These are phyloP conservation scores for Heritiera littoralis DNA, from an alignment of 345 rosid genomes.

Conservation along the genomic window DNA sequence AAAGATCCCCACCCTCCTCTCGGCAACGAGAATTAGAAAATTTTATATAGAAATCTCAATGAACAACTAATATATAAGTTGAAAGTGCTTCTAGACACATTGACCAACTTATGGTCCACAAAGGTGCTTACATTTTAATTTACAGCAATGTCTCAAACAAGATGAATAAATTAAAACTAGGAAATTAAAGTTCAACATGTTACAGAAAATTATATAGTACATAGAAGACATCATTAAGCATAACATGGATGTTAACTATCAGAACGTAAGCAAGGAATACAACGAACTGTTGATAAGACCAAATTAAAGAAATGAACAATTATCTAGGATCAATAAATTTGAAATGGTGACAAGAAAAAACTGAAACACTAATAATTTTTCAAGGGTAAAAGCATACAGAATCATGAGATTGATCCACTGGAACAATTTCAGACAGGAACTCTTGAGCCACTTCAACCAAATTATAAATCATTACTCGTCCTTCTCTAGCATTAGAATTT, in stretches of 20 bases:
- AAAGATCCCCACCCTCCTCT: not conserved
- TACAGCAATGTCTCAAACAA: not conserved
- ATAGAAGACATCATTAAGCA: not conserved
- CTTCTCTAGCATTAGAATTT: conserved; percentile 82
- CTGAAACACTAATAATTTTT: not conserved
- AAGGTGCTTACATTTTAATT: not conserved
- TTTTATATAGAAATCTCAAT: not conserved
- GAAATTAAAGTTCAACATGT: not conserved
- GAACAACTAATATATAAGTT: not conserved
- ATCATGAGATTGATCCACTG: conserved; percentile 45
- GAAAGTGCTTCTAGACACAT: conserved; percentile 2
- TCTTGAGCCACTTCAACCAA: conserved; percentile 99
- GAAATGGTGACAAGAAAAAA: conserved; percentile 1
- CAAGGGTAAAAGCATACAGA: conserved; percentile 50
- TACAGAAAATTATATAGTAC: not conserved
- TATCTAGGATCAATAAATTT: not conserved
- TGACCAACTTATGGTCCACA: not conserved
- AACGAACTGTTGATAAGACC: too few relatives aligned
- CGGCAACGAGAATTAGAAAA: not conserved
- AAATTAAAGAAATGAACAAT: too few relatives aligned
- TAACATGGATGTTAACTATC: not conserved
- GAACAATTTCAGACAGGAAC: conserved; percentile 80
- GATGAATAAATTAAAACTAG: conserved; percentile 6
- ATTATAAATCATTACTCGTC: conserved; percentile 93
- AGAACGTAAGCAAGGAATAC: not conserved